These are phyloP conservation scores for Stagonosporopsis chrysanthemi DNA, from an alignment of 2,329 filamentous ascomycete species.

Conservation along the genomic window DNA sequence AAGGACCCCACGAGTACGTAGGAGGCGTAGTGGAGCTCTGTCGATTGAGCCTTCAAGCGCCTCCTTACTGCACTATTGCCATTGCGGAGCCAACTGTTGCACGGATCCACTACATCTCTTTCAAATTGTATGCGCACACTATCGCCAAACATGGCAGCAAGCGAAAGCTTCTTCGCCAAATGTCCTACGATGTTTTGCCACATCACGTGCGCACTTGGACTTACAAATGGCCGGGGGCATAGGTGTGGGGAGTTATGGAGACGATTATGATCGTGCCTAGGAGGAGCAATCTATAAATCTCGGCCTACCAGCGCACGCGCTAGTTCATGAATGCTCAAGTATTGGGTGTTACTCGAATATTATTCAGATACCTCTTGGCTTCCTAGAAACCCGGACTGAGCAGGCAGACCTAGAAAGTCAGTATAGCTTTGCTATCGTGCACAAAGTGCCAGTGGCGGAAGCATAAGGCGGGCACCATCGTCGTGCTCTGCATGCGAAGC, in stretches of 20 bases:
- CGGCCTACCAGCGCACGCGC: constrained; percentile 1
- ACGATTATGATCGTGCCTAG: too few relatives aligned
- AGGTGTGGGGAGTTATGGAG: too few relatives aligned
- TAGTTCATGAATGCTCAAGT: constrained; percentile 1
- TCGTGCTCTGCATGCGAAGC: constrained; percentile 1
- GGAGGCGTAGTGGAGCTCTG: neutral
- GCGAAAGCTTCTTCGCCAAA: neutral
- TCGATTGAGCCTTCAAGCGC: neutral
- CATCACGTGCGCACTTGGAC: constrained; percentile 6
- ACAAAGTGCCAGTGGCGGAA: constrained; percentile 60
- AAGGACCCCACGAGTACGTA: neutral
- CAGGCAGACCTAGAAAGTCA: constrained; percentile 39
- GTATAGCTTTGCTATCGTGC: constrained; percentile 47
- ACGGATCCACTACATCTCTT: neutral
- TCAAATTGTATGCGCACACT: neutral
- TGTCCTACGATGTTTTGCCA: constrained; percentile 3
- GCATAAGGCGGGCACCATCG: constrained; percentile 52
- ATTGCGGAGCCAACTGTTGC: neutral
- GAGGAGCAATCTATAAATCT: neutral
- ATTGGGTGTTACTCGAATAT: neutral
- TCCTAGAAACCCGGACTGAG: neutral
- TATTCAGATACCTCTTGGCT: neutral
- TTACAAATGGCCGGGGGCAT: neutral
- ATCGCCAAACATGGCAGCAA: neutral
- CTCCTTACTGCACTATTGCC: neutral